These are phyloP conservation scores for Rubia peregrina DNA, from an alignment of 305 asterid genomes.

Conservation along the genomic window DNA sequence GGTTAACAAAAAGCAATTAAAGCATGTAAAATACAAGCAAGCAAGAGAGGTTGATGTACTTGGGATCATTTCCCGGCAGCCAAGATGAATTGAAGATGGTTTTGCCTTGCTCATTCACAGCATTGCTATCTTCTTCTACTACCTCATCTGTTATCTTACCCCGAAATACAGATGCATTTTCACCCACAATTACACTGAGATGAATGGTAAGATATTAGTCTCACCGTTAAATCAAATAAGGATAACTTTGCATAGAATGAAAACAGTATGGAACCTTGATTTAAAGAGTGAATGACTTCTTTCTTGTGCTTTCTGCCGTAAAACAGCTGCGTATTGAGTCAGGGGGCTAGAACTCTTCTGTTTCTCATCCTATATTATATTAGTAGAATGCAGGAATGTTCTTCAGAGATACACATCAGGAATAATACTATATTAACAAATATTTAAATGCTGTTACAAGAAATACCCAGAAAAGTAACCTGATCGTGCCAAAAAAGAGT, in stretches of 20 bases:
- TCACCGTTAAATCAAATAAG: slow-evolving; percentile 1
- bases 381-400: slow-evolving; percentile 5
- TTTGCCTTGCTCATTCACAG: slow-evolving; percentile 36
- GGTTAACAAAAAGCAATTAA: slow-evolving; percentile 5
- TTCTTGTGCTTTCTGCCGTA: slow-evolving; percentile 64
- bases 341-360: slow-evolving; percentile 57
- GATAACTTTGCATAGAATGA: background rate
- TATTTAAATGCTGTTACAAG: background rate
- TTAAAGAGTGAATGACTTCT: slow-evolving; percentile 50
- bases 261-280: slow-evolving; percentile 46
- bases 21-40: background rate
- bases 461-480: background rate
- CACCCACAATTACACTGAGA: slow-evolving; percentile 66
- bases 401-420: slow-evolving; percentile 1
- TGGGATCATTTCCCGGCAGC: slow-evolving; percentile 42
- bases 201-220: slow-evolving; percentile 6
- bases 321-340: slow-evolving; percentile 44
- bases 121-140: slow-evolving; percentile 53
- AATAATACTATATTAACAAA: slow-evolving; percentile 2
- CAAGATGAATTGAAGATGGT: slow-evolving; percentile 33
- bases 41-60: slow-evolving; percentile 29
- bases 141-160: slow-evolving; percentile 34
- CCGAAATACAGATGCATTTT: slow-evolving; percentile 41
- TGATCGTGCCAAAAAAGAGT: background rate
- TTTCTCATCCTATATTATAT: slow-evolving; percentile 53